Conservation (phyloP, 345 rosid species). For the Corchorus olitorius region DNA sequence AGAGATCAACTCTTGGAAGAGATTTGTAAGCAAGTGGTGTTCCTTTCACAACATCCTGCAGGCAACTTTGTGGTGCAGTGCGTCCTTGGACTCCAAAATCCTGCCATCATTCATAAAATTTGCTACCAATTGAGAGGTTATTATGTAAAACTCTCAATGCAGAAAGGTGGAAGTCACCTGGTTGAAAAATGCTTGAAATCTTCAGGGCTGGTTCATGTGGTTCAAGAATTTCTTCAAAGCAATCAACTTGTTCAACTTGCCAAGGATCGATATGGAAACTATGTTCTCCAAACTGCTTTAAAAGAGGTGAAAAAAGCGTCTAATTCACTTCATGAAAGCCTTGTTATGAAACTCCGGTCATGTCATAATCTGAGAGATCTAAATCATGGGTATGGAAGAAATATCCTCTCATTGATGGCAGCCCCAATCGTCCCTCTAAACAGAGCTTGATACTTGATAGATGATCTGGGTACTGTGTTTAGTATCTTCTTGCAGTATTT, state of each 20-base stretch:
- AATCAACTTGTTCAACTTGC: neutral
- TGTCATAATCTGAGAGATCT: neutral
- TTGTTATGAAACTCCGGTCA: neutral
- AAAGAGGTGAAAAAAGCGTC: neutral
- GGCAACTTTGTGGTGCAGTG: conserved; percentile 5
- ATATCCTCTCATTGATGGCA: neutral
- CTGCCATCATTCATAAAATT: neutral
- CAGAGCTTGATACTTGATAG: neutral
- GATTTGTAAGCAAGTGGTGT: neutral
- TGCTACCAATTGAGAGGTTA: neutral
- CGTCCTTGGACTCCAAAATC: neutral
- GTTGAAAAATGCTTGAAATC: conserved; percentile 11
- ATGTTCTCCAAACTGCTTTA: conserved; percentile 10
- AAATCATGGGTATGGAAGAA: conserved; percentile 5
- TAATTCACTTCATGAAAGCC: neutral
- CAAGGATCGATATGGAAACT: conserved; percentile 12
- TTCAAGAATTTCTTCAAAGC: neutral
- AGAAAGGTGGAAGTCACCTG: neutral
- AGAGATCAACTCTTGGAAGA: neutral
- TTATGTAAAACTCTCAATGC: neutral
- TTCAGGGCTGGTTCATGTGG: neutral
- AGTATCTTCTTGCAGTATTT: no score
- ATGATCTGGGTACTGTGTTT: neutral
- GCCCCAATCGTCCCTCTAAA: neutral
- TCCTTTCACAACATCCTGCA: conserved; percentile 3